Percentiles rank a stretch among this genome's conserved stretches.
Conservation (phyloP, 805 yeast species). For the Nakazawaea anatomiae region DNA sequence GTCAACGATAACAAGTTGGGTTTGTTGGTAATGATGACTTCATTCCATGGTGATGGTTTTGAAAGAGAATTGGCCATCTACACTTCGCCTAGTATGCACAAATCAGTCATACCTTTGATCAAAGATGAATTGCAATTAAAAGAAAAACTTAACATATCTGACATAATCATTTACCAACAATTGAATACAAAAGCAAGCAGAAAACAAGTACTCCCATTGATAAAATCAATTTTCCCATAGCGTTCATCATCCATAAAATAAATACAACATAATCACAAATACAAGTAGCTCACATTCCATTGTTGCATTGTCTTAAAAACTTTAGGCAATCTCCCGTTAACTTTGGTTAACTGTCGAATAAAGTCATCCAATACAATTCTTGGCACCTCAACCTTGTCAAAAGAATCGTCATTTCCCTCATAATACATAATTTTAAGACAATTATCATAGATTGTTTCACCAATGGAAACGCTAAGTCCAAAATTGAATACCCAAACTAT, state of each 20-base stretch:
- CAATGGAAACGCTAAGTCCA: conserved; percentile 23
- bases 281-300: conserved; percentile 26
- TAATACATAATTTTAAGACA: conserved; percentile 43
- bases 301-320: conserved; percentile 15
- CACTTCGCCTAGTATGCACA: conserved; percentile 8
- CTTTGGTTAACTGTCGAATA: conserved; percentile 17
- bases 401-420: conserved; percentile 25
- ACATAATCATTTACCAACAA: conserved; percentile 35
- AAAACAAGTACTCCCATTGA: conserved; percentile 78
- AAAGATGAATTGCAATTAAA: conserved; percentile 15
- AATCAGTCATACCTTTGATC: background rate
- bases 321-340: conserved; percentile 30
- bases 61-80: conserved; percentile 38
- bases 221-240: conserved; percentile 15
- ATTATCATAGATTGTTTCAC: conserved; percentile 11
- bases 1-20: conserved; percentile 29
- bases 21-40: conserved; percentile 42
- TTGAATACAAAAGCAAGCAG: conserved; percentile 59
- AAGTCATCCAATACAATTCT: conserved; percentile 25
- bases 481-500: conserved; percentile 48
- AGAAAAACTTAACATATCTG: conserved; percentile 10
- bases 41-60: conserved; percentile 29
- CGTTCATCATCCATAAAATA: background rate
- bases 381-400: conserved; percentile 32
- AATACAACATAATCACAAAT: conserved; percentile 1